phyloP scores from a whole-genome alignment of 1,284 basidiomycete genomes.

The Chiua sp. region DNA sequence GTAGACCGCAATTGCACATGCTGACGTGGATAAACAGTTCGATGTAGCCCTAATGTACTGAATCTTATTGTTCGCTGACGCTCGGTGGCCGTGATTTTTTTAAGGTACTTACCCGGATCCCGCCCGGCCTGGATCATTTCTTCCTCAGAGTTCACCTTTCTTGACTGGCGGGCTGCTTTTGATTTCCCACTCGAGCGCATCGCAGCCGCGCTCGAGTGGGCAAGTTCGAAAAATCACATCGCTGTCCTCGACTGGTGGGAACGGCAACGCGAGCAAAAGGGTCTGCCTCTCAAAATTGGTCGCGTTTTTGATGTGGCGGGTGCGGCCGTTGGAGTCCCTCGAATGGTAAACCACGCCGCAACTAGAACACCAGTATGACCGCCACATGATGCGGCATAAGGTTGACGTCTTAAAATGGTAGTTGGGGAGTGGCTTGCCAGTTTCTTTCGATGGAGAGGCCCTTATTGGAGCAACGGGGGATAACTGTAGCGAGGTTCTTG shows the following conservation, averaged over 20 bases:
- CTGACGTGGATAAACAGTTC: background rate
- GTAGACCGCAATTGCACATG: background rate
- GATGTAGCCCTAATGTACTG: background rate
- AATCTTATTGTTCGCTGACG: background rate
- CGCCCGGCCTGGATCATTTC: no score
- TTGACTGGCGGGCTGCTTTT: constrained; percentile 73
- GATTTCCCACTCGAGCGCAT: constrained; percentile 69
- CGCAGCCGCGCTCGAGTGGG: constrained; percentile 76
- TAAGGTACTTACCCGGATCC: no score
- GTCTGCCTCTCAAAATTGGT: constrained; percentile 75
- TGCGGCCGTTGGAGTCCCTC: constrained; percentile 68
- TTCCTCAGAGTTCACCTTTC: constrained; percentile 51
- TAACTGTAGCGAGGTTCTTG: constrained; percentile 78
- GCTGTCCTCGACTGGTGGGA: constrained; percentile 84
- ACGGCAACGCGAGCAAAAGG: constrained; percentile 41
- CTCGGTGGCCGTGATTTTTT: background rate
- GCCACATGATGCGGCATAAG: constrained; percentile 74
- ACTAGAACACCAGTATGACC: constrained; percentile 77
- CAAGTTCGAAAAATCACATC: constrained; percentile 74
- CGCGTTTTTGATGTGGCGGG: constrained; percentile 83
- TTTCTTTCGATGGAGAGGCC: constrained; percentile 80
- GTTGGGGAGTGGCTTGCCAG: constrained; percentile 73
- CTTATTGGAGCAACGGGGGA: constrained; percentile 79
- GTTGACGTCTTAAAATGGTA: constrained; percentile 85
- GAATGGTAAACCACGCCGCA: constrained; percentile 85